These are phyloP conservation scores for Spergularia azorica DNA, from an alignment of 179 eudicot species.

Conservation along the genomic window DNA sequence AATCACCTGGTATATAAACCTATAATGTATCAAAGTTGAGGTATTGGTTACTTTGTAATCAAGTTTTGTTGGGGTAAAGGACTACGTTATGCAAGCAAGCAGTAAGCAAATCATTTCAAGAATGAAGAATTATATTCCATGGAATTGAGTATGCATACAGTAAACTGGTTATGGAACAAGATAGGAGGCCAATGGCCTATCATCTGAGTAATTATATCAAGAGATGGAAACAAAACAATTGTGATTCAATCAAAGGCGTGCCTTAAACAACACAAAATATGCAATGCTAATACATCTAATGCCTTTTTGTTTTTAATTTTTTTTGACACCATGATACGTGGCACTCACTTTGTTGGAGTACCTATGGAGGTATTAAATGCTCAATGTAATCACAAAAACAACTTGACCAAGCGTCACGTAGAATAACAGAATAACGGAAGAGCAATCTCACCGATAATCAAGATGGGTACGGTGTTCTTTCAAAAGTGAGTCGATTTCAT, in stretches of 20 bases:
- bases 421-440: constrained; percentile 19
- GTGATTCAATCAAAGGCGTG: not conserved
- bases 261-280: not conserved
- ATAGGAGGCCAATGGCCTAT: not conserved
- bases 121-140: not conserved
- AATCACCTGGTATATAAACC: not conserved
- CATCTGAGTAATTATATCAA: not conserved
- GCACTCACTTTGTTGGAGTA: no score
- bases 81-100: constrained; percentile 1
- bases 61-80: not conserved
- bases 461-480: constrained; percentile 64
- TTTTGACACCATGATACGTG: no score
- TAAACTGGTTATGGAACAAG: not conserved
- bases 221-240: not conserved
- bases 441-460: constrained; percentile 67
- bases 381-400: no score
- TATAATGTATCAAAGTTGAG: not conserved
- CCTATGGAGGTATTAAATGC: no score
- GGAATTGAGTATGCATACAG: not conserved
- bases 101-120: not conserved
- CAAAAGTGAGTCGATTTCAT: constrained; percentile 79
- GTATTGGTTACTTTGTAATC: not conserved
- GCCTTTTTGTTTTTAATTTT: not conserved
- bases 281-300: not conserved
- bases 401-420: not conserved